Evolutionary conservation across 768 basidiomycete species (phyloP), one percentile per base, ranked within the genome.

Genomic region (Cystobasidium tubakii): DNA sequence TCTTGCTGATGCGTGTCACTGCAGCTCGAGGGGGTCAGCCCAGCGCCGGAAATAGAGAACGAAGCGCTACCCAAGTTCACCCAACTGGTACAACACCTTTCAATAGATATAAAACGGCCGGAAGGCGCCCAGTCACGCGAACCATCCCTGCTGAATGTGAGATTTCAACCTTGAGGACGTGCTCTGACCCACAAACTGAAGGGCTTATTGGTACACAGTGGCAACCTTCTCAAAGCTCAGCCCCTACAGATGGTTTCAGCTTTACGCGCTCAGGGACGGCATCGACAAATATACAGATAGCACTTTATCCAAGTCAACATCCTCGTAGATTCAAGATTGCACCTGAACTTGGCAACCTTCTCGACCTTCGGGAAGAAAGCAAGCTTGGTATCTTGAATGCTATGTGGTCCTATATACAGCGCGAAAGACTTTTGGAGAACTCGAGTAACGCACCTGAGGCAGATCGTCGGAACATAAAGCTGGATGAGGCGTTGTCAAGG

Each of bases 221-320:
- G 63, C 36, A 39, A 42, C 66, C 66, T 7, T 42, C 34, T 10
- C 69, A 71, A 44, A 33, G 33, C 39, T 33, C 69, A 36, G 54
- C 69, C 7, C 63, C 63, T 6, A 29, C 53, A 12, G 25, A 55
- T 33, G 69, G 69, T 9, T 71, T 71, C 54, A 17, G 33, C 54
- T 71, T 71, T 53, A 71, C 69, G 19, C 69, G 69, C 19, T 71
- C 69, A 7, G 50, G 54, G 13, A 71, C 69, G 17, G 29, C 69
- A 3, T 12, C 69, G 7, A 31, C 44, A 12, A 19, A 53, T 25
- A 55, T 71, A 6, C 53, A 71, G 13, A 33, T 71, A 53, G 25
- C 53, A 29, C 54, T 71, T 12, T 39, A 57, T 25, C 29, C 55
- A 13, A 57, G 15, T 34, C 69, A 71, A 55, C 53, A 71, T 3